A percentile compares a stretch with the other conserved stretches of the same genome.
These are phyloP conservation scores for Trichophyton rubrum DNA, from an alignment of 2,329 filamentous ascomycete genomes.

Conservation along the genomic window DNA sequence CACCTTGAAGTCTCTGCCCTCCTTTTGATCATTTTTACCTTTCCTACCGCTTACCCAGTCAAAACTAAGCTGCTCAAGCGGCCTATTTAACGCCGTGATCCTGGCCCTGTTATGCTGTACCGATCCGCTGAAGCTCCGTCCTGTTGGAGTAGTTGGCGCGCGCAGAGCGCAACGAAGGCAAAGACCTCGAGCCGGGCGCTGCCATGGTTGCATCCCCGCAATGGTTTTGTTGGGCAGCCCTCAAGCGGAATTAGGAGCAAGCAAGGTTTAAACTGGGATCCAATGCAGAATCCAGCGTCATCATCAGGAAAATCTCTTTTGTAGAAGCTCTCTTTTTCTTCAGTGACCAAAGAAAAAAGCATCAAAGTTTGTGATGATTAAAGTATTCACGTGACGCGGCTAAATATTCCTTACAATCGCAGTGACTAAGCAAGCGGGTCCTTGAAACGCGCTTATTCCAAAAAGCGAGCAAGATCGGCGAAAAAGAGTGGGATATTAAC, in stretches of 20 bases:
- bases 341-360: background rate
- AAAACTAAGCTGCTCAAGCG: background rate
- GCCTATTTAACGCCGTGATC: background rate
- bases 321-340: background rate
- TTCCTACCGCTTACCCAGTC: background rate
- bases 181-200: background rate
- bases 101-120: background rate
- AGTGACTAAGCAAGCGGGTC: background rate
- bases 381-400: background rate
- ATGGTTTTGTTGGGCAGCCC: background rate
- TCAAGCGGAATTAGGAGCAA: background rate
- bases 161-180: slow-evolving; percentile 1
- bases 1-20: background rate
- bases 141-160: background rate
- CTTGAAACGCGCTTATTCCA: slow-evolving; percentile 1
- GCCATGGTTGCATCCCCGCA: slow-evolving; percentile 3
- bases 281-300: background rate
- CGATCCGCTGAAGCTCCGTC: background rate
- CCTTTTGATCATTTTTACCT: background rate
- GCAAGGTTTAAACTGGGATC: background rate
- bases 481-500: background rate
- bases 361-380: background rate
- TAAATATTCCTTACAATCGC: background rate
- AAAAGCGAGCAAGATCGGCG: background rate
- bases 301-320: background rate